Conservation (phyloP, 768 basidiomycete species). For the Kondoa subrosea region DNA sequence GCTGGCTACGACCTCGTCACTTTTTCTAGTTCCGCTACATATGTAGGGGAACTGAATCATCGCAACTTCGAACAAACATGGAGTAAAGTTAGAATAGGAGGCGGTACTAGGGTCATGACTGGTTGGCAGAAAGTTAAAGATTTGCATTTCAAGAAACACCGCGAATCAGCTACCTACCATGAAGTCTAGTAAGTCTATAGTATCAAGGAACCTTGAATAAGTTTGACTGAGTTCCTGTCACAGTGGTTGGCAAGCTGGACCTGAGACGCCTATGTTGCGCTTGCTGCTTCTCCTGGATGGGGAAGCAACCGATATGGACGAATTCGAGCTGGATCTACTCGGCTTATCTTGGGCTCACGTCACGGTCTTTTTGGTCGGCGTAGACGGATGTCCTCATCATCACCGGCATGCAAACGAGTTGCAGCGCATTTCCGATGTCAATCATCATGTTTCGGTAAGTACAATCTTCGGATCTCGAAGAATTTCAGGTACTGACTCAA, state of each 20-base stretch:
- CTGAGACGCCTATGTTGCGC: conserved; percentile 21
- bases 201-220: background rate
- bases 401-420: conserved; percentile 24
- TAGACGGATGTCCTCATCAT: conserved; percentile 24
- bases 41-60: background rate
- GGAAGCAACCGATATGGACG: conserved; percentile 26
- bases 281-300: conserved; percentile 23
- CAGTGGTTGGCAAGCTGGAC: conserved; percentile 23
- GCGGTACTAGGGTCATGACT: conserved; percentile 24
- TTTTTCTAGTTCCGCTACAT: conserved; percentile 14
- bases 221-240: background rate
- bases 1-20: conserved; percentile 15
- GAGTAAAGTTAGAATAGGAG: conserved; percentile 15
- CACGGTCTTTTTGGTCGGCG: conserved; percentile 24
- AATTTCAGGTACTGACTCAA: background rate
- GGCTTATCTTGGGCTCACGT: conserved; percentile 22
- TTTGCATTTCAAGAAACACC: conserved; percentile 23
- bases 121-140: conserved; percentile 25
- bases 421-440: conserved; percentile 22
- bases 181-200: conserved; percentile 12
- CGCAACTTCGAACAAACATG: conserved; percentile 18
- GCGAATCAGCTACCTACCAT: conserved; percentile 20
- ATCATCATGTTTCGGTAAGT: conserved; percentile 19
- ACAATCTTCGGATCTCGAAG: background rate
- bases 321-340: conserved; percentile 24